Base-by-base conservation (phyloP, 108 stramenopile genomes). In the Skeletonema tropicum region DNA sequence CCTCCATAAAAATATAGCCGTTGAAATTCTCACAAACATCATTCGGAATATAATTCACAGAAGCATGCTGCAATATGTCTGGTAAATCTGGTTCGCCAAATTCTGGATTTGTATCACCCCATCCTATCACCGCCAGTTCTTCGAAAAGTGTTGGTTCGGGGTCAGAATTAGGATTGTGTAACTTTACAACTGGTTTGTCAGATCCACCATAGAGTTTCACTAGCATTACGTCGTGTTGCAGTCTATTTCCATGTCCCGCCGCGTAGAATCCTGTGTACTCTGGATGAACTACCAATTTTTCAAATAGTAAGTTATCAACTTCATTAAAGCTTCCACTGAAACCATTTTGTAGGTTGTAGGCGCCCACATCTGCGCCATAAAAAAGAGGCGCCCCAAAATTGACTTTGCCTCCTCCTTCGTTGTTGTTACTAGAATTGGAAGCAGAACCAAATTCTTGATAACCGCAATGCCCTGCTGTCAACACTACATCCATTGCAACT, bases 191-290 rank as follows among this genome's bases (percentile, higher is more conserved):
- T 13, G 73, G 74, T 60, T 75, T 59, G 38, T 74, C 73, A 2
- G 77, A 79, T 23, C 36, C 73, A 32, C 82, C 82, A 68, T 83
- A 79, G 12, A 83, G 42, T 31, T 83, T 83, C 2, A 83, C 78
- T 39, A 83, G 31, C 82, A 79, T 79, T 10, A 83, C 82, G 57
- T 83, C 82, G 60, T 81, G 80, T 32, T 67, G 73, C 64, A 74
- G 61, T 1, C 33, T 45, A 42, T 61, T 25, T 15, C 45, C 63
- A 55, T 55, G 23, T 23, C 23, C 21, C 7, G 52, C 52, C 19
- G 7, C 21, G 6, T 42, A 6, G 26, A 31, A 60, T 15, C 80
- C 80, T n/a, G 80, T 66, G 45, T 61, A 81, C 0, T 66, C 69
- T 0, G 80, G 80, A 66, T 81, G 80, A 29, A 81, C 21, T 1